Evolutionary conservation across 805 yeast species (phyloP).

Genomic region (Candida odintsovae): DNA sequence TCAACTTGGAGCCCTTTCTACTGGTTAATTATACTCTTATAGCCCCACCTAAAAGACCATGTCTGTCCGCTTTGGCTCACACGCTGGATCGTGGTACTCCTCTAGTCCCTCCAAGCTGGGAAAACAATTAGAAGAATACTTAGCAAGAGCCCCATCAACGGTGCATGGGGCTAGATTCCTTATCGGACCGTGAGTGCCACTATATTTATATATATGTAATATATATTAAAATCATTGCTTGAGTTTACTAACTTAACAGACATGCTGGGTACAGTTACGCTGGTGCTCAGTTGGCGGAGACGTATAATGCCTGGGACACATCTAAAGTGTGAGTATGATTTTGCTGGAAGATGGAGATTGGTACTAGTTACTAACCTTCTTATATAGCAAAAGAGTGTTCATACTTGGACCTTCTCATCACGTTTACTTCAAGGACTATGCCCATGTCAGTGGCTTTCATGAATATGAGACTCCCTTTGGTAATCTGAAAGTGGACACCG

Average conservation of each 20-base stretch:
- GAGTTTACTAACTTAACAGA: conserved; percentile 23
- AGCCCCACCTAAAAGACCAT: background rate
- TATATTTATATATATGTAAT: no score
- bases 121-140: conserved; percentile 43
- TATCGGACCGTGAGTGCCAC: conserved; percentile 43
- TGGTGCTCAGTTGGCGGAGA: conserved; percentile 70
- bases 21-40: no score
- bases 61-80: conserved; percentile 37
- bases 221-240: no score
- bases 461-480: conserved; percentile 83
- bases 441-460: conserved; percentile 45
- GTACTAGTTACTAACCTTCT: conserved; percentile 2
- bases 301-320: conserved; percentile 68
- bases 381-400: conserved; percentile 52
- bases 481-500: conserved; percentile 56
- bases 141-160: conserved; percentile 31
- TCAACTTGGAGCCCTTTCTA: no score
- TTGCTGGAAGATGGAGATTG: background rate
- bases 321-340: conserved; percentile 30
- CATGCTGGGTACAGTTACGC: conserved; percentile 93
- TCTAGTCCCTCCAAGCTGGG: conserved; percentile 37
- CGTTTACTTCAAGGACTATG: conserved; percentile 64
- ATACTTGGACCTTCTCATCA: conserved; percentile 93
- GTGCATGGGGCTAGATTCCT: conserved; percentile 42
- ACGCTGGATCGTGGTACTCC: conserved; percentile 89